Base-by-base conservation (phyloP, 768 basidiomycete genomes). In the Galerina marginata region DNA sequence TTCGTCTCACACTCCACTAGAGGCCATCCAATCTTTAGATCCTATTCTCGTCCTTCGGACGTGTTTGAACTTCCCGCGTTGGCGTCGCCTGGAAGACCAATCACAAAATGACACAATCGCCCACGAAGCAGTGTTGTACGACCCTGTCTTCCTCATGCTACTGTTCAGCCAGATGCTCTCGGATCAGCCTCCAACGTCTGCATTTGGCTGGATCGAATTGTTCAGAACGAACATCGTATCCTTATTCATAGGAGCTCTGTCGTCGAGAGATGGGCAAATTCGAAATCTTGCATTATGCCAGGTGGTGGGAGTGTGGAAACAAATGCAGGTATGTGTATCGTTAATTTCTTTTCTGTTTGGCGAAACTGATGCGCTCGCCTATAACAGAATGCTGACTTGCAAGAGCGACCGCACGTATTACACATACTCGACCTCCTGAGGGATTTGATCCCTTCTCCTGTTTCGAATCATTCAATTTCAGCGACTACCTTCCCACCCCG, bases 151-250 rank as follows among this genome's bases (percentile, higher is more conserved):
- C 72, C 68, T 93, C 12, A 73, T 91, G 37, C 75, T 87, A 2
- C 75, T 95, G n/a, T 84, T 89, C 39, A 81, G 83, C 4, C 82
- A 88, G 52, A 83, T 87, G 71, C 75, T 95, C n/a, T 74, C 76
- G 2, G 86, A 90, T 37, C 80, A 79, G 53, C 80, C 74, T 14
- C 89, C 87, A 0, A 71, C 80, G 1, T 85, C 86, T 0, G 82
- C 86, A 0, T 74, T 90, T 59, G 85, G 81, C n/a, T 96, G 95
- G 95, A 89, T 96, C 12, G 89, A 92, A 67, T 71, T 97, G 15
- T 88, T 96, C 70, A 79, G 94, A 63, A 91, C 90, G 6, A 95
- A 96, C 64, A 77, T 89, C 10, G 82, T 91, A 11, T 84, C 91
- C 46, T 64, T 98, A 49, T 81, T 91, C 2, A 81, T 96, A 20